Percentiles rank a stretch among this genome's conserved stretches.
phyloP scores from a whole-genome alignment of 306 rosid species.

The Castanospermum australe region DNA sequence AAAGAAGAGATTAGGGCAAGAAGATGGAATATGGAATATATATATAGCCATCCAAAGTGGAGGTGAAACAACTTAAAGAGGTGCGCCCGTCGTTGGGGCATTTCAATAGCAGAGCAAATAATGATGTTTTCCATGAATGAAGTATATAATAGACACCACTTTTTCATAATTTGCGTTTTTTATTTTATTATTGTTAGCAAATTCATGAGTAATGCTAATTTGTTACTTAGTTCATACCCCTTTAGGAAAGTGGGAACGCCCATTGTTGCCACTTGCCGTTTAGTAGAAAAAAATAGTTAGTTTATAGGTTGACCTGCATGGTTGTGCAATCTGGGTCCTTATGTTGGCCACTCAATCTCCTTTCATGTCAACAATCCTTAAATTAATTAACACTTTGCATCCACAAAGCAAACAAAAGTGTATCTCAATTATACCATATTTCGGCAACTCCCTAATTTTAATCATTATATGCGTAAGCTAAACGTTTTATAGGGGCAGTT shows the following conservation, averaged over 20 bases:
- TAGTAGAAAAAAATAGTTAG: background rate
- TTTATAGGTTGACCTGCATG: slow-evolving; percentile 37
- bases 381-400: slow-evolving; percentile 19
- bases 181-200: background rate
- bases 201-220: background rate
- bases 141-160: slow-evolving; percentile 8
- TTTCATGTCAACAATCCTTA: slow-evolving; percentile 27
- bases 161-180: slow-evolving; percentile 23
- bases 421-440: background rate
- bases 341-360: slow-evolving; percentile 62
- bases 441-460: background rate
- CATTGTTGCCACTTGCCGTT: slow-evolving; percentile 37
- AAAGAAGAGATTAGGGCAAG: background rate
- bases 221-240: slow-evolving; percentile 59
- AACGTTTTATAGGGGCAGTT: background rate
- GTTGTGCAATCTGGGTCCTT: slow-evolving; percentile 55
- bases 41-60: slow-evolving; percentile 74
- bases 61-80: slow-evolving; percentile 41
- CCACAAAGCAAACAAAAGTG: slow-evolving; percentile 44
- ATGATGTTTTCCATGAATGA: slow-evolving; percentile 72
- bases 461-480: slow-evolving; percentile 13
- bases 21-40: slow-evolving; percentile 26
- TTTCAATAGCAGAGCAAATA: slow-evolving; percentile 26
- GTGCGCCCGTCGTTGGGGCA: slow-evolving; percentile 20
- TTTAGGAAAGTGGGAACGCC: slow-evolving; percentile 69